Percentiles rank a stretch among this genome's conserved stretches.
These are phyloP conservation scores for Acanthamoeba castellanii DNA, from an alignment of 208 protist genomes.

Conservation along the genomic window DNA sequence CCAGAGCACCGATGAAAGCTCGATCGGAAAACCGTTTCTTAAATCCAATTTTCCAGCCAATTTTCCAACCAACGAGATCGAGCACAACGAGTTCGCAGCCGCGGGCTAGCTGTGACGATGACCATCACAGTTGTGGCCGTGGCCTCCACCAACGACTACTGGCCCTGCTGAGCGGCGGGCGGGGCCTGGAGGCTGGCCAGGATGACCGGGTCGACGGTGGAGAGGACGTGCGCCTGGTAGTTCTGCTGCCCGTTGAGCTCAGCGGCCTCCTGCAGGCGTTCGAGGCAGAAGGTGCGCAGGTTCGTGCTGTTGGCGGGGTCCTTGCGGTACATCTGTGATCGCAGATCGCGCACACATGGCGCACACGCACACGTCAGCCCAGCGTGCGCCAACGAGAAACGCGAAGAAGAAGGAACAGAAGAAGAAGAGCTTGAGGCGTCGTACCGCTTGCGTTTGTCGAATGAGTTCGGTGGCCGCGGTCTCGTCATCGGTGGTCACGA, in stretches of 20 bases:
- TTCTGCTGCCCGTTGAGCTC: slow-evolving; percentile 43
- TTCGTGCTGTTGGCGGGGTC: slow-evolving; percentile 23
- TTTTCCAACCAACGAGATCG: too few relatives aligned
- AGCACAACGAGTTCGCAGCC: too few relatives aligned
- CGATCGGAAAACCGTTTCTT: too few relatives aligned
- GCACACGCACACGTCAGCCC: not conserved
- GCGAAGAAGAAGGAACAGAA: not conserved
- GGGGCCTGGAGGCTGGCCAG: slow-evolving; percentile 30
- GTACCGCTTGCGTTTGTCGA: slow-evolving; percentile 72
- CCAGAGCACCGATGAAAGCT: too few relatives aligned
- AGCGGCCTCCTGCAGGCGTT: slow-evolving; percentile 56
- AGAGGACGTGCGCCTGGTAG: slow-evolving; percentile 64
- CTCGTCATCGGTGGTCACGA: slow-evolving; percentile 34
- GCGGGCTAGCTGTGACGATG: too few relatives aligned
- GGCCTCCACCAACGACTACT: too few relatives aligned
- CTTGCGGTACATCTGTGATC: slow-evolving; percentile 3
- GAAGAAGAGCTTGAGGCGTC: not conserved
- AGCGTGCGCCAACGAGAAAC: not conserved
- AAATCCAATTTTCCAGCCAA: too few relatives aligned
- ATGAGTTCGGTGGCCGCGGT: slow-evolving; percentile 53
- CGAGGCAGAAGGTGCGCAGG: slow-evolving; percentile 56
- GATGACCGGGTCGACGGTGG: slow-evolving; percentile 44
- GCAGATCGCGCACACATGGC: not conserved
- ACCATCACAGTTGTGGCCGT: too few relatives aligned
- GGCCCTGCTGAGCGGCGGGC: too few relatives aligned